Evolutionary conservation across 1,284 basidiomycete species (phyloP).

Genomic region (Cutaneotrichosporon cavernicola): DNA sequence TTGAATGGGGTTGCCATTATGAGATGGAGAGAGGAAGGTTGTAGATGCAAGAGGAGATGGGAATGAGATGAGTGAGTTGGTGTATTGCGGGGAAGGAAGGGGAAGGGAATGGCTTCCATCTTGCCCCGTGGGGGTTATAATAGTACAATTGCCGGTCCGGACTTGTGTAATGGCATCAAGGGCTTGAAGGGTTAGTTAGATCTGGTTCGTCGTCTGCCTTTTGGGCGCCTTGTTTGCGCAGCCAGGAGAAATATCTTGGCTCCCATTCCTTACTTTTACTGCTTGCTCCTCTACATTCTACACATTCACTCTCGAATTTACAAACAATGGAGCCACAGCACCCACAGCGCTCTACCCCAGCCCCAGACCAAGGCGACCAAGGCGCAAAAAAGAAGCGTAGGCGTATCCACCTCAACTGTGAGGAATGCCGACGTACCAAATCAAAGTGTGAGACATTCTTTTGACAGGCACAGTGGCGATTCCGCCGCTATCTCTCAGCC

Average conservation of each 20-base stretch:
- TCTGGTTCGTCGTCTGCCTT: no score
- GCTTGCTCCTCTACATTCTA: background rate
- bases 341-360: no score
- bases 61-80: background rate
- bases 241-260: background rate
- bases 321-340: background rate
- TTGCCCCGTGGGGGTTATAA: no score
- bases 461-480: background rate
- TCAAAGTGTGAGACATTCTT: constrained; percentile 22
- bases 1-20: constrained; percentile 31
- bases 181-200: no score
- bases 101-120: no score
- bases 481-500: background rate
- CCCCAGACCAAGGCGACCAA: background rate
- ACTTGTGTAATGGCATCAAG: no score
- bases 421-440: constrained; percentile 27
- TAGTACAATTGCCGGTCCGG: no score
- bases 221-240: no score
- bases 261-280: background rate
- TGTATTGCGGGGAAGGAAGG: no score
- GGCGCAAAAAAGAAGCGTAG: constrained; percentile 22
- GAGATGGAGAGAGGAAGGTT: background rate
- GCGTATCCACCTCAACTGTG: constrained; percentile 28
- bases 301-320: background rate
- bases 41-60: background rate